Percentiles rank a stretch among this genome's conserved stretches.
Conservation (phyloP, 352 stramenopile species). For the Pythium guiyangense region DNA sequence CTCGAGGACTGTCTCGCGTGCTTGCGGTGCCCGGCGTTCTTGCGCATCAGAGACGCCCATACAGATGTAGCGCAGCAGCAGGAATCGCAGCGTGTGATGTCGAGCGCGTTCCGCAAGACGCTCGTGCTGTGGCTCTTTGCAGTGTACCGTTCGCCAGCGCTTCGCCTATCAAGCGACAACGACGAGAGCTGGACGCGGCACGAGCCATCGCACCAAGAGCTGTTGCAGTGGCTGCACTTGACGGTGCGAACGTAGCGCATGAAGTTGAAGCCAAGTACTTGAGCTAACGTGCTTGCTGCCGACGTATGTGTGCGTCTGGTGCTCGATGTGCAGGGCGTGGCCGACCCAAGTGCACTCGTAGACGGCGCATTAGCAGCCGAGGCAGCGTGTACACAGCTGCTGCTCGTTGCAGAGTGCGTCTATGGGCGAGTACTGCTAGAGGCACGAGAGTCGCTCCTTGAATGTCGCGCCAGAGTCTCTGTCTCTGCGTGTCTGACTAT, state of each 20-base stretch:
- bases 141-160: conserved; percentile 23
- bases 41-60: conserved; percentile 6
- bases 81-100: conserved; percentile 5
- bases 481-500: not conserved
- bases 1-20: conserved; percentile 18
- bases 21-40: conserved; percentile 34
- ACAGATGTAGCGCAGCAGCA: no score
- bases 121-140: conserved; percentile 43
- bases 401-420: conserved; percentile 28
- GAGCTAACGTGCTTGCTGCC: not conserved
- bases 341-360: conserved; percentile 22
- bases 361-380: conserved; percentile 14
- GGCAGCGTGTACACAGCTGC: conserved; percentile 19
- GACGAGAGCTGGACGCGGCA: conserved; percentile 26
- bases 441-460: conserved; percentile 7
- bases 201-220: conserved; percentile 23
- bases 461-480: not conserved
- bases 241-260: conserved; percentile 8
- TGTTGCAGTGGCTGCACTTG: conserved; percentile 29
- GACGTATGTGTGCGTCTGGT: not conserved
- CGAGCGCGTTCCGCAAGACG: conserved; percentile 21
- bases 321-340: conserved; percentile 18
- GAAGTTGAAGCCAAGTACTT: no score
- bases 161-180: conserved; percentile 21
- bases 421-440: conserved; percentile 46